Base-by-base conservation (phyloP, 768 basidiomycete species). In the Kwoniella europaea region DNA sequence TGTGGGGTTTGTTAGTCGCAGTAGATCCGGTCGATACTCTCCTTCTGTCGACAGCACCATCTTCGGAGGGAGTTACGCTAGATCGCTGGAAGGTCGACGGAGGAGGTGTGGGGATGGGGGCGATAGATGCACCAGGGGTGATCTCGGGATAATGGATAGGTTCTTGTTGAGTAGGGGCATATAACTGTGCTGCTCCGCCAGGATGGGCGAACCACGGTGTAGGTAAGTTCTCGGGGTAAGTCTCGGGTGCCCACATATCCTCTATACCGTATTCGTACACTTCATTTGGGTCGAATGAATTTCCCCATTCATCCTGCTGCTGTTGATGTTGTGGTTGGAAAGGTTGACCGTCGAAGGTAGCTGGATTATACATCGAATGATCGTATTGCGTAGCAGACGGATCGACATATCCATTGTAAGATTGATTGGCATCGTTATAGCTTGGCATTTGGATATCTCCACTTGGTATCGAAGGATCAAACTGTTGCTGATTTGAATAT, bases 191-290 rank as follows among this genome's bases (percentile, higher is more conserved):
- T 0, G 82, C 82, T 2, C 78, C 78, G 42, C 76, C 76, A 10
- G 75, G 55, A 24, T 75, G 62, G 10, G 76, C 65, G 68, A 83
- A 83, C 82, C 82, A 83, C 3, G 82, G 82, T 10, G 71, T 72
- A 4, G 82, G 82, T 15, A 83, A 72, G 24, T 71, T 62, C n/a
- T 78, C 70, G 0, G 82, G 82, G 57, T 74, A 83, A 4, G 77
- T 73, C 7, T 79, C 75, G 9, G 82, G 77, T 41, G 79, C 77
- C 79, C 81, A 83, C 61, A 83, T 67, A 22, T 74, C 76, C 20
- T 71, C 64, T 20, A 67, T 52, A 44, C 60, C 60, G 43, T 62
- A 68, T 57, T 63, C 54, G 61, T 54, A 54, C 27, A 55, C 44
- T 18, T 42, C 58, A 22, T 55, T 55, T 5, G n/a, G 24, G 5